Conservation (phyloP, 2,329 filamentous ascomycete species). For the Periconia digitata region DNA sequence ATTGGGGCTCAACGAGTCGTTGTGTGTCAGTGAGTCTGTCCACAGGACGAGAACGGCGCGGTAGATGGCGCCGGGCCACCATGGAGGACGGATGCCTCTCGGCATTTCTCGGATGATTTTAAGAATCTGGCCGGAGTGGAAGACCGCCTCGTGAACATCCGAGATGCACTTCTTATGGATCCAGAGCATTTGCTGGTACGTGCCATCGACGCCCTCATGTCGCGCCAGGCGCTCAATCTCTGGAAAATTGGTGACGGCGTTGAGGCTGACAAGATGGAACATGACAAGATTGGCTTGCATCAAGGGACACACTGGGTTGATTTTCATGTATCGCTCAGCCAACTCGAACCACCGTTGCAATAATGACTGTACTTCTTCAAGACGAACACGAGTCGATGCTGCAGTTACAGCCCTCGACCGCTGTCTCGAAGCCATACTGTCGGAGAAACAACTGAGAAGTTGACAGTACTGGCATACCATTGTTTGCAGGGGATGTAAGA, state of each 20-base stretch:
- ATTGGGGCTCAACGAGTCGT: constrained; percentile 46
- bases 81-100: constrained; percentile 62
- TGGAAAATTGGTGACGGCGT: constrained; percentile 67
- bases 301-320: constrained; percentile 59
- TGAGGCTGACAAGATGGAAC: constrained; percentile 71
- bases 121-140: constrained; percentile 69
- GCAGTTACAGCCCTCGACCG: constrained; percentile 57
- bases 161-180: constrained; percentile 64
- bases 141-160: constrained; percentile 64
- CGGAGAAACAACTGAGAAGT: constrained; percentile 66
- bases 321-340: constrained; percentile 58
- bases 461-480: constrained; percentile 66
- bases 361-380: constrained; percentile 66
- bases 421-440: constrained; percentile 52
- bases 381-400: constrained; percentile 59
- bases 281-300: constrained; percentile 68
- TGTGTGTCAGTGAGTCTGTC: constrained; percentile 58
- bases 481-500: constrained; percentile 69
- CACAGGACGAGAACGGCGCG: constrained; percentile 52
- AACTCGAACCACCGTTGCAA: constrained; percentile 69
- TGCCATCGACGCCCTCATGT: constrained; percentile 59
- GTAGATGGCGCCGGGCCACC: constrained; percentile 73
- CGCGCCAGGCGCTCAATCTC: constrained; percentile 68
- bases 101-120: constrained; percentile 64
- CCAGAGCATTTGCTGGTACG: constrained; percentile 58